Base-by-base conservation (phyloP, 306 rosid genomes). In the Sicyos edulis region DNA sequence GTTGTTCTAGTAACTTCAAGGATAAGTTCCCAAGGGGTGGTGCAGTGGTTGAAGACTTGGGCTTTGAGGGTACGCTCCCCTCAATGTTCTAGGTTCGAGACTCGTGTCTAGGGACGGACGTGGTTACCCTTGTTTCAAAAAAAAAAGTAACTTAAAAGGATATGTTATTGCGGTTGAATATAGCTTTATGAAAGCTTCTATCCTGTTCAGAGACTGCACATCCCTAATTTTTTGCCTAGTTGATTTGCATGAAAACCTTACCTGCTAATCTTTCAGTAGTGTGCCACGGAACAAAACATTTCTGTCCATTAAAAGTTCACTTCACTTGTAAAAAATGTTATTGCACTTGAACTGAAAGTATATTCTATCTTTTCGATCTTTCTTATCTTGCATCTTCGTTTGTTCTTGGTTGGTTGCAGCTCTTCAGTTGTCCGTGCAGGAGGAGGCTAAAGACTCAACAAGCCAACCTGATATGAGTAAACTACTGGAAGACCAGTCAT, bases 401-500 rank as follows among this genome's bases (percentile, higher is more conserved):
- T n/a, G 7, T n/a, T 19, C 15, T 10, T n/a, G 21, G 58, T 8
- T 51, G 37, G 62, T 63, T 77, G 88, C 63, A 95, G 97, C 99
- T 74, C 95, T 95, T 78, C 92, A 86, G 76, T 71, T 95, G 84
- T 95, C 99, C 3, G 95, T 86, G 65, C 84, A 88, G 80, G 96
- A 89, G n/a, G 57, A 83, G 57, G 37, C 83, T 70, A 86, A 85
- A 40, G 97, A 86, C 57, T 86, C 96, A 1, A 68, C 79, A 61
- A 84, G 90, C 74, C 86, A 86, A 77, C 83, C 90, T 51, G 96
- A 92, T 75, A 82, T 91, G 92, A 86, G 90, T 70, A 95, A 86
- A 80, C 78, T 95, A 78, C 83, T 95, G 86, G 95, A 96, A 7
- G 99, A 95, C 74, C 99, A 91, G 81, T 86, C 96, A 44, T 95